Evolutionary conservation across 768 basidiomycete genomes (phyloP).

Genomic region (Lentinula detonsa): DNA sequence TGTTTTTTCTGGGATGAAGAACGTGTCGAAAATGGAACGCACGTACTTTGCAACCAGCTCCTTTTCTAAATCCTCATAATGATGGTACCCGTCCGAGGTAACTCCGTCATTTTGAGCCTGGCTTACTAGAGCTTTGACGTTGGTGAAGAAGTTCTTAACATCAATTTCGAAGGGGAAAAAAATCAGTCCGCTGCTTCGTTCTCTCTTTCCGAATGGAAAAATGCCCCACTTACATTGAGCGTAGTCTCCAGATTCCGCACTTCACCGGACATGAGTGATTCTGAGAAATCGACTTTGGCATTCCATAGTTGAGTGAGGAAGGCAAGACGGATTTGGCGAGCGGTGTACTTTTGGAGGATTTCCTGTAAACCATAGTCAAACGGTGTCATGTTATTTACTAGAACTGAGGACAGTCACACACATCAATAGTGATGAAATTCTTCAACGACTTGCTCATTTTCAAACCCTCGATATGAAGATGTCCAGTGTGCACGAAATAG

Average conservation of each 20-base stretch:
- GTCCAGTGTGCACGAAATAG: slow-evolving; percentile 97
- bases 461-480: slow-evolving; percentile 94
- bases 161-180: too few species aligned
- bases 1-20: not conserved
- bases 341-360: slow-evolving; percentile 73
- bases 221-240: slow-evolving; percentile 62
- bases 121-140: slow-evolving; percentile 72
- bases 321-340: slow-evolving; percentile 85
- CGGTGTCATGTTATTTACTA: not conserved
- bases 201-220: slow-evolving; percentile 8
- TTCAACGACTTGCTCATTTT: slow-evolving; percentile 99
- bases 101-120: slow-evolving; percentile 43
- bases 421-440: slow-evolving; percentile 97
- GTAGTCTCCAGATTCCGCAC: slow-evolving; percentile 78
- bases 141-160: slow-evolving; percentile 87
- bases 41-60: slow-evolving; percentile 61
- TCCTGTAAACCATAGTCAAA: slow-evolving; percentile 45
- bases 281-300: slow-evolving; percentile 90
- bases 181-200: not conserved
- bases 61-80: slow-evolving; percentile 61
- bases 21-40: too few species aligned
- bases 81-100: slow-evolving; percentile 55
- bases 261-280: slow-evolving; percentile 83
- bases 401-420: slow-evolving; percentile 27
- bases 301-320: slow-evolving; percentile 93